Conservation (phyloP, 495 filamentous ascomycete genomes). For the Aspergillus haitiensis region DNA sequence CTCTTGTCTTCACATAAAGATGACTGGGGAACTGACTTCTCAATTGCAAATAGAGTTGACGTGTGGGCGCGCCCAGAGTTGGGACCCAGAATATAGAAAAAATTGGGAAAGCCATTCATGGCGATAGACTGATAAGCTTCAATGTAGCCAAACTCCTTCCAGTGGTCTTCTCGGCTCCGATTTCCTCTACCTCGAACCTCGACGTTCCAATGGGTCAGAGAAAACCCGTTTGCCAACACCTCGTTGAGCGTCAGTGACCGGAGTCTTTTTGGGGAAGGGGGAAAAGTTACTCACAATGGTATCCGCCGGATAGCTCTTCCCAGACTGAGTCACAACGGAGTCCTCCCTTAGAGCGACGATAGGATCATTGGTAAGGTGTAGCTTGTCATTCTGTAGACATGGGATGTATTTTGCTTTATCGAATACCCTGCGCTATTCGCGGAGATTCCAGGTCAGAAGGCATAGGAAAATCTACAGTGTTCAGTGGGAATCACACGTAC, state of each 20-base stretch:
- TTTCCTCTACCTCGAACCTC: conserved; percentile 4
- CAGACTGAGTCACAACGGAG: conserved; percentile 9
- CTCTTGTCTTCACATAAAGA: too few species aligned
- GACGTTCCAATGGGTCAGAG: conserved; percentile 15
- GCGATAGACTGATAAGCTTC: conserved; percentile 19
- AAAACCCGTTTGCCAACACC: conserved; percentile 22
- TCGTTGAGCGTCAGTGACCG: conserved; percentile 1
- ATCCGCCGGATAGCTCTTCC: conserved; percentile 6
- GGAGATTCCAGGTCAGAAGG: neutral
- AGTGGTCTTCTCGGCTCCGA: conserved; percentile 14
- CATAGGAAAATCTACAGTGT: neutral
- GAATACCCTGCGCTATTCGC: conserved; percentile 1
- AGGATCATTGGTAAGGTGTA: conserved; percentile 11
- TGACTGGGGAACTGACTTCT: conserved; percentile 1
- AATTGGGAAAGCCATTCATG: conserved; percentile 26
- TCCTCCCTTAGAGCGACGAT: neutral
- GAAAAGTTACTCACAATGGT: conserved; percentile 8
- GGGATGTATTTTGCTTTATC: conserved; percentile 11
- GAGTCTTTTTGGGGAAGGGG: neutral
- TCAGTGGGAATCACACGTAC: neutral
- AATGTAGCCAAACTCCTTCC: conserved; percentile 14
- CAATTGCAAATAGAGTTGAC: conserved; percentile 3
- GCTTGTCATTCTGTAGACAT: conserved; percentile 5
- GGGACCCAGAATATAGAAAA: conserved; percentile 22
- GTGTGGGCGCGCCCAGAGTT: conserved; percentile 24